Base-by-base conservation (phyloP, 805 yeast species). In the Saturnispora mendoncae region DNA sequence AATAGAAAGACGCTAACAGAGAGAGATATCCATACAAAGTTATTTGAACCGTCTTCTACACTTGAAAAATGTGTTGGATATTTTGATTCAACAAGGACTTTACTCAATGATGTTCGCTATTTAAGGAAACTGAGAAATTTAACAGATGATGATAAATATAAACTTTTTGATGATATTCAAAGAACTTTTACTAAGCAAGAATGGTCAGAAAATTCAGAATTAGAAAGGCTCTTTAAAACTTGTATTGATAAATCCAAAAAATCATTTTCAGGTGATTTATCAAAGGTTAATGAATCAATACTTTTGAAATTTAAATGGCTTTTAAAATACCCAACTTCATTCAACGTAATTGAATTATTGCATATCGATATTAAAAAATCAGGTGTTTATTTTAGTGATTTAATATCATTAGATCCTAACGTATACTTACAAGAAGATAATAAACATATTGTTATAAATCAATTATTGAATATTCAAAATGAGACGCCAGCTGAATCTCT, bases 71-170 rank as follows among this genome's bases (percentile, higher is more conserved):
- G 53, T 20, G 42, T 36, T 13, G 42, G 38, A 17, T 66, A 62
- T 20, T 57, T 69, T 32, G 53, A 64, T 12, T 65, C 77, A 0
- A 78, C 87, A 6, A 68, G 65, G 38, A 73, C 71, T 30, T 64
- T 86, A 10, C 69, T 81, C 60, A 68, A 69, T 24, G 94, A 84
- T 50, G 68, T 78, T 7, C 57, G 54, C 21, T 68, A 52, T 45
- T 79, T 78, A 44, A 62, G 84, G 40, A 58, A 61, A n/a, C 31
- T 57, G 2, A 56, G 68, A 35, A 66, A 67, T 6, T 48, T 72
- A 27, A 29, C 25, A 3, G 49, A 51, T 0, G 45, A 52, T 0
- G 43, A 58, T 4, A 47, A 14, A 42, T 56, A 18, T 25, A 57
- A 21, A 34, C 51, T 47, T 25, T 64, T 57, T 38, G 60, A 57